Evolutionary conservation across 148 eudicot species (phyloP).

Genomic region (Rhododendron henanense): DNA sequence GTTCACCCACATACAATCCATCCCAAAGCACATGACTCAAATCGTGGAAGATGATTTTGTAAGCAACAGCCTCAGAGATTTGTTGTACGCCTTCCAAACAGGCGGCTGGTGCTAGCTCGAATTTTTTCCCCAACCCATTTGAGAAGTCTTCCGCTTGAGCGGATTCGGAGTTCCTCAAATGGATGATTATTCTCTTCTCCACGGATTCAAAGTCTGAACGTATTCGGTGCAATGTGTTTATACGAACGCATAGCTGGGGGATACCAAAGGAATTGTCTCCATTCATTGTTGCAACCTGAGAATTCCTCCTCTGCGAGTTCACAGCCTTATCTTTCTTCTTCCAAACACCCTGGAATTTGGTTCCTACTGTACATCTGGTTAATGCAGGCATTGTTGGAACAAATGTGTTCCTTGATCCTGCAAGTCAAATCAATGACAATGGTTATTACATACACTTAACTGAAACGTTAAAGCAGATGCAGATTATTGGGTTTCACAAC

Average conservation of each 20-base stretch:
- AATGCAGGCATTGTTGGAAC: conserved; percentile 89
- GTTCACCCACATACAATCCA: conserved; percentile 78
- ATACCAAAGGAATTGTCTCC: conserved; percentile 55
- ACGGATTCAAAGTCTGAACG: conserved; percentile 61
- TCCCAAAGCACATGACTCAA: conserved; percentile 46
- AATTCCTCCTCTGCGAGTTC: conserved; percentile 54
- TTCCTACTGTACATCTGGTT: conserved; percentile 73
- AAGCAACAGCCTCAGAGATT: conserved; percentile 48
- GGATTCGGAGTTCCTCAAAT: conserved; percentile 81
- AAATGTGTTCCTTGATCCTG: conserved; percentile 80
- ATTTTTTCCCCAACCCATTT: conserved; percentile 53
- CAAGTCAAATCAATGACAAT: conserved; percentile 14
- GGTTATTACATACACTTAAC: background rate
- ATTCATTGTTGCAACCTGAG: conserved; percentile 63
- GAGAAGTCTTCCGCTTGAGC: conserved; percentile 75
- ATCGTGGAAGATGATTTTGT: conserved; percentile 19
- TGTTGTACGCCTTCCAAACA: conserved; percentile 85
- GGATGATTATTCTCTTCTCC: conserved; percentile 84
- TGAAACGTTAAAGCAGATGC: background rate
- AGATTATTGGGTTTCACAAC: background rate
- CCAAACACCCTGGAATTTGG: conserved; percentile 62
- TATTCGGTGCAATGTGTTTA: conserved; percentile 66
- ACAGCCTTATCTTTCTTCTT: conserved; percentile 81
- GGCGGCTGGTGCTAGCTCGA: conserved; percentile 70
- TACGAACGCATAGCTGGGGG: conserved; percentile 71